These are phyloP conservation scores for Papilionanthe hybrid DNA, from an alignment of 116 monocot genomes.

Conservation along the genomic window DNA sequence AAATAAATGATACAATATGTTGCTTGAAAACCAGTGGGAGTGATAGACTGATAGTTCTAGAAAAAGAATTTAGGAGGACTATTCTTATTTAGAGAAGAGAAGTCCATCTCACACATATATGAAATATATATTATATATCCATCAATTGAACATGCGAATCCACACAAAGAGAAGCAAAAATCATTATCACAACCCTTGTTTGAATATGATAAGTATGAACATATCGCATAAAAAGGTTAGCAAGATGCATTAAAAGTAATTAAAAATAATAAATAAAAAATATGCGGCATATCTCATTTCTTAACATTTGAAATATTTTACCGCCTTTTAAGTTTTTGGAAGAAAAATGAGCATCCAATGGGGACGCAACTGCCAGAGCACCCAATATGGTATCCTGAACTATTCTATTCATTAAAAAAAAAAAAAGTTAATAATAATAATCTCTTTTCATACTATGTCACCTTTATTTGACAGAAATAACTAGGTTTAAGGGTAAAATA, in stretches of 20 bases:
- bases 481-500: neutral
- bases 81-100: neutral
- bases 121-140: constrained; percentile 1
- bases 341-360: neutral
- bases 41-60: neutral
- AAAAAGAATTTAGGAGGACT: neutral
- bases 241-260: neutral
- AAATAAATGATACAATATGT: neutral
- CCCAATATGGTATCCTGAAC: neutral
- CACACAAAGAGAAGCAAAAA: neutral
- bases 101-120: neutral
- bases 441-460: neutral
- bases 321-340: neutral
- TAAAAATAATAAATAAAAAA: neutral
- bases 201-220: neutral
- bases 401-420: neutral
- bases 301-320: neutral
- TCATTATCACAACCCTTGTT: neutral
- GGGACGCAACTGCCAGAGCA: neutral
- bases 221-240: neutral
- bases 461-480: neutral
- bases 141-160: neutral
- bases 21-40: neutral
- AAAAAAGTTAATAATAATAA: too few relatives aligned
- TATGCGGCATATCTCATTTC: neutral